Percentiles rank a stretch among this genome's conserved stretches.
These are phyloP conservation scores for Coleophoma eucalyptorum DNA, from an alignment of 2,329 filamentous ascomycete genomes.

Conservation along the genomic window DNA sequence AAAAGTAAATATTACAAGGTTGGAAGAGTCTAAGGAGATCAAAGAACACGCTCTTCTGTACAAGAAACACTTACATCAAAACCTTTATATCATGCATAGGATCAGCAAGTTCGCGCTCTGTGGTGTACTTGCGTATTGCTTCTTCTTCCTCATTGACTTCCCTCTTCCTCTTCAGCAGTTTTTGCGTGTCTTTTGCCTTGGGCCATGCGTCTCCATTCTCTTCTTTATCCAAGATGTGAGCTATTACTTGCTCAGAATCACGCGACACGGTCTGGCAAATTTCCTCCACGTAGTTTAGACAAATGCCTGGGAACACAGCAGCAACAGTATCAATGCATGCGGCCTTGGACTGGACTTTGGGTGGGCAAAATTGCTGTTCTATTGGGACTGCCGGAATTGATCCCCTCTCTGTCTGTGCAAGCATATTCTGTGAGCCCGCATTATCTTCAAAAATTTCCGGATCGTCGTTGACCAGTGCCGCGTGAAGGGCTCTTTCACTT, in stretches of 20 bases:
- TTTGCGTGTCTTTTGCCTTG: constrained; percentile 32
- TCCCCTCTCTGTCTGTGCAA: too few species aligned
- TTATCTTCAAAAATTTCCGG: too few species aligned
- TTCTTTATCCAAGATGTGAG: constrained; percentile 36
- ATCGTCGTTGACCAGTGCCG: too few species aligned
- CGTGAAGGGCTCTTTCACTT: too few species aligned
- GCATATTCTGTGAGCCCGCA: too few species aligned
- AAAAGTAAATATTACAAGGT: too few species aligned
- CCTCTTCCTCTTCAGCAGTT: constrained; percentile 30
- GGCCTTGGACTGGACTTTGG: constrained; percentile 5
- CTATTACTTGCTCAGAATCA: constrained; percentile 23
- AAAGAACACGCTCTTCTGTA: too few species aligned
- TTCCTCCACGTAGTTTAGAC: constrained; percentile 32
- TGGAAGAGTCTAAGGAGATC: too few species aligned
- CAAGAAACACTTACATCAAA: background rate
- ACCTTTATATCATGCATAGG: constrained; percentile 3
- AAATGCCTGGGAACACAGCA: constrained; percentile 43
- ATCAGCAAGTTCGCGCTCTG: background rate
- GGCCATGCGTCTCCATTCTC: constrained; percentile 36
- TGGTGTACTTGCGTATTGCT: constrained; percentile 27
- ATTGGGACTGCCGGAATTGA: too few species aligned
- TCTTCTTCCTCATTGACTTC: constrained; percentile 30
- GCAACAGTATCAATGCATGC: constrained; percentile 31
- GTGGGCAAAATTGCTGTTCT: background rate
- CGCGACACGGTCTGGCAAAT: constrained; percentile 27